Base-by-base conservation (phyloP, 345 rosid genomes). In the Reutealis trisperma region DNA sequence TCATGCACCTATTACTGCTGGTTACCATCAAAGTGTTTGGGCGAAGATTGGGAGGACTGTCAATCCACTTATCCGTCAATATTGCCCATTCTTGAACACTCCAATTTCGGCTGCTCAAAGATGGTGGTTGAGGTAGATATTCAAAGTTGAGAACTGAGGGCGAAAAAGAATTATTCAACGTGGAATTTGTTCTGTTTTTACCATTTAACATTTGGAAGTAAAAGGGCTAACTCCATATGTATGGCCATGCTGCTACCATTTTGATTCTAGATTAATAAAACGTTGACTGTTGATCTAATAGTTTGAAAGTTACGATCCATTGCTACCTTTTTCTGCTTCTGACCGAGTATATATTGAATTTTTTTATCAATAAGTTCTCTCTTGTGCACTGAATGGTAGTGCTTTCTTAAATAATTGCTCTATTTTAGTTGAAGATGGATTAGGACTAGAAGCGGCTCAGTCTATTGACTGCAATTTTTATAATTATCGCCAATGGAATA, bases 21-120 rank as follows among this genome's bases (percentile, higher is more conserved):
- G 92, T 51, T 91, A 96, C 86, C 98, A 96, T 85, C 96, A 87
- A 63, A 92, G 94, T 64, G 97, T 84, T 13, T 96, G 99, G 99
- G 81, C 84, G 18, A 87, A 74, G 86, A 88, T 96, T 8, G 99
- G 95, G 74, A 84, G 86, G 82, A 86, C 71, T 2, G 83, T 87
- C 54, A 89, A 84, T 80, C 98, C 99, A 1, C 83, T 88, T 4
- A 61, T 92, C 61, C 84, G 89, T 37, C 93, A 79, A 8, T 87
- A 92, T 76, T 89, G 90, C 44, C 99, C 99, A 1, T 92, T 96
- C 87, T 76, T 96, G 87, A 88, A 71, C 72, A 76, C 89, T 42
- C 92, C 97, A 9, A 76, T 94, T 34, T 81, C 88, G 27, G 87
- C 93, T 32, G 86, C 85, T 84, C 94, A 94, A 79, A 87, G 92